Percentiles rank a stretch among this genome's conserved stretches.
Conservation (phyloP, 805 yeast species). For the Saturnispora besseyi region DNA sequence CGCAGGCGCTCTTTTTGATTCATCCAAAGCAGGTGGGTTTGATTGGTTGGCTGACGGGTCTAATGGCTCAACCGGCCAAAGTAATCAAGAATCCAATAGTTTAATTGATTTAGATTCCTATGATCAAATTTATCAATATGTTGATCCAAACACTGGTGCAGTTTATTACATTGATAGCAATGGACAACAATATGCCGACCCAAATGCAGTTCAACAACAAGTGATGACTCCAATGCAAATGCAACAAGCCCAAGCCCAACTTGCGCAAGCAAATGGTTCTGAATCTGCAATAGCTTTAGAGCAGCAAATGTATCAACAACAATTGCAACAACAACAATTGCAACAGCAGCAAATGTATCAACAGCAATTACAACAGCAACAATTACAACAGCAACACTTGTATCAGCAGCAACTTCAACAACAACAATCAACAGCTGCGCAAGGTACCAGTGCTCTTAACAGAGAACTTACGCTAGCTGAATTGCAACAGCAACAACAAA, state of each 20-base stretch:
- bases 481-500: neutral
- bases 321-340: slow-evolving; percentile 7
- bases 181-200: slow-evolving; percentile 54
- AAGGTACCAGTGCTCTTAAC: no score
- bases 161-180: slow-evolving; percentile 57
- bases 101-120: slow-evolving; percentile 24
- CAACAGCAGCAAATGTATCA: slow-evolving; percentile 4
- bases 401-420: slow-evolving; percentile 10
- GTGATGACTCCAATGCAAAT: slow-evolving; percentile 19
- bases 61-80: neutral
- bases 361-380: slow-evolving; percentile 13
- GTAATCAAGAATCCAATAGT: slow-evolving; percentile 18
- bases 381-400: slow-evolving; percentile 12
- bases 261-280: slow-evolving; percentile 21
- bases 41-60: slow-evolving; percentile 28
- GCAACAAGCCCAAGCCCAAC: slow-evolving; percentile 21
- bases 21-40: slow-evolving; percentile 27
- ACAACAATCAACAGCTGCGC: slow-evolving; percentile 8
- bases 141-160: slow-evolving; percentile 65
- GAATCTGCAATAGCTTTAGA: slow-evolving; percentile 17
- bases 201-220: slow-evolving; percentile 27
- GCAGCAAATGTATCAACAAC: slow-evolving; percentile 14
- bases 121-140: slow-evolving; percentile 51
- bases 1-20: slow-evolving; percentile 23
- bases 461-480: no score